Conservation (phyloP, 345 rosid species). For the Eucalyptus cloeziana region DNA sequence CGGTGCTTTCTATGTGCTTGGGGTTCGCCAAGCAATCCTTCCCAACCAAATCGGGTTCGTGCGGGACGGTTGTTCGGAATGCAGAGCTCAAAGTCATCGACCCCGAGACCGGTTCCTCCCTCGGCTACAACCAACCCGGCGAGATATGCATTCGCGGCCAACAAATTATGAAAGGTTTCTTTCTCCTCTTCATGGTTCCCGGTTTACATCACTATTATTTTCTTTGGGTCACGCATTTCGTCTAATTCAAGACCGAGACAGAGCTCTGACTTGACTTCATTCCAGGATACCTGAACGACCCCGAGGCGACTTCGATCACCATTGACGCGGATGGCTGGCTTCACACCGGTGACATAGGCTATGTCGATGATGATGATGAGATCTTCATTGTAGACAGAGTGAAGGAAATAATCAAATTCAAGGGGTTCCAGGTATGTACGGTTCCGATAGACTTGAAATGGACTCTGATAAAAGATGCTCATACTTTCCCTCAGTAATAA, state of each 20-base stretch:
- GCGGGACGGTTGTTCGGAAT: constrained; percentile 88
- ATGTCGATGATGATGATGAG: constrained; percentile 73
- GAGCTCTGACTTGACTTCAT: not conserved
- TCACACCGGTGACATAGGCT: constrained; percentile 90
- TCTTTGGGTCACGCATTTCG: not conserved
- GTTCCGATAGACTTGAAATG: not conserved
- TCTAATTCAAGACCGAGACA: not conserved
- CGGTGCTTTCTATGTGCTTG: constrained; percentile 81
- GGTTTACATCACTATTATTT: not conserved
- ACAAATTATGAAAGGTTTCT: constrained; percentile 84
- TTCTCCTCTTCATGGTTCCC: not conserved
- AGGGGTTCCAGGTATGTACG: constrained; percentile 70
- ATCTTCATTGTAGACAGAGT: constrained; percentile 76
- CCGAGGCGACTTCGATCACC: constrained; percentile 52
- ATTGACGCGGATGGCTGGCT: constrained; percentile 86
- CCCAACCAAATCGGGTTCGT: constrained; percentile 81
- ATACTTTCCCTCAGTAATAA: not conserved
- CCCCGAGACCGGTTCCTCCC: constrained; percentile 63
- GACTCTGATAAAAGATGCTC: not conserved
- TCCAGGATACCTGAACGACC: constrained; percentile 62
- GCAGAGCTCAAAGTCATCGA: constrained; percentile 84
- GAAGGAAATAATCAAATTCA: constrained; percentile 87
- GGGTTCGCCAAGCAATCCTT: constrained; percentile 82
- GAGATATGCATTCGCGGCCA: constrained; percentile 90
- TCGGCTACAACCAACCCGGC: constrained; percentile 64